Evolutionary conservation across 768 basidiomycete species (phyloP).

Genomic region (Guyanaporus albipodus): DNA sequence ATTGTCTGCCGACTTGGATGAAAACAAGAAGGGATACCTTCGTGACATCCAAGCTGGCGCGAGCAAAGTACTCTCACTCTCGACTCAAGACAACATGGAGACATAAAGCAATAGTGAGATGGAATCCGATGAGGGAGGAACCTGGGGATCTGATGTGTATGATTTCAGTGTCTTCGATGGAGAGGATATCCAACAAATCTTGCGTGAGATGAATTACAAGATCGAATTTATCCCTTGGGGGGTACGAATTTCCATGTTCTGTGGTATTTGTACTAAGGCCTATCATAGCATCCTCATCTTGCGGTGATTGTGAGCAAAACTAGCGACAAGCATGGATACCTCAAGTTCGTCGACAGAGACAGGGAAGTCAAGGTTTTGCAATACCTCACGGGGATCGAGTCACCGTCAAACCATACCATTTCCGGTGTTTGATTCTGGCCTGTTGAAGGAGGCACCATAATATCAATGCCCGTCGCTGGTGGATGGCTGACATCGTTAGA

Average conservation of each 20-base stretch:
- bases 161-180: not conserved
- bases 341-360: constrained; percentile 6
- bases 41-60: too few species aligned
- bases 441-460: not conserved
- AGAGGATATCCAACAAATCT: not conserved
- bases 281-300: not conserved
- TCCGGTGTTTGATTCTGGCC: not conserved
- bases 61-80: too few species aligned
- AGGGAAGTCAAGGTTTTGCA: constrained; percentile 4
- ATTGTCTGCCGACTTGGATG: too few species aligned
- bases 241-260: not conserved
- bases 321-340: not conserved
- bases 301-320: not conserved
- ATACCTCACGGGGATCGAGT: constrained; percentile 3
- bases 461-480: constrained; percentile 2
- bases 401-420: constrained; percentile 11
- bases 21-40: too few species aligned
- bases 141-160: too few species aligned
- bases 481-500: not conserved
- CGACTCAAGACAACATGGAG: too few species aligned
- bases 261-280: not conserved
- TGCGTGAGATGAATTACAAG: not conserved
- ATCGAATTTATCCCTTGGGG: not conserved
- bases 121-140: not conserved
- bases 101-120: not conserved